phyloP scores from a whole-genome alignment of 2,329 filamentous ascomycete genomes.

The Nannizziopsis barbatae region DNA sequence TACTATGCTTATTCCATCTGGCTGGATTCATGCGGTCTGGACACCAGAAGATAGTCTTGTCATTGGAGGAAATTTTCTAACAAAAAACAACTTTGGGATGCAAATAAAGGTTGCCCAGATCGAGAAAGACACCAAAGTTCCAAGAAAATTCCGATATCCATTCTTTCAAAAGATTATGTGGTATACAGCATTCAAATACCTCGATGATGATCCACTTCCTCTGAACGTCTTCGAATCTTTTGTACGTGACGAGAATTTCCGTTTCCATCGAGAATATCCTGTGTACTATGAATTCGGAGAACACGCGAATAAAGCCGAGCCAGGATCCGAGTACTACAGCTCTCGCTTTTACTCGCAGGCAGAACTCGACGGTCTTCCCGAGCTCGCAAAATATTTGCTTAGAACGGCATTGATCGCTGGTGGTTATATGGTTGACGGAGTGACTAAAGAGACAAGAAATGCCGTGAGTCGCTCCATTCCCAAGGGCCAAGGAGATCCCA shows the following conservation, averaged over 20 bases:
- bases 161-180: constrained; percentile 60
- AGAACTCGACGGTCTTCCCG: constrained; percentile 50
- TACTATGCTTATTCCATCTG: constrained; percentile 59
- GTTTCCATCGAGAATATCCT: constrained; percentile 45
- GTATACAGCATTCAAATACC: constrained; percentile 54
- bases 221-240: constrained; percentile 45
- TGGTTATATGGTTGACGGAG: constrained; percentile 48
- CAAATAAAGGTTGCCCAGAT: constrained; percentile 56
- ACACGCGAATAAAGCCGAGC: constrained; percentile 40
- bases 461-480: constrained; percentile 53
- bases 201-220: constrained; percentile 54
- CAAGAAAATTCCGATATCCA: constrained; percentile 55
- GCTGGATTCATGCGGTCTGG: constrained; percentile 63
- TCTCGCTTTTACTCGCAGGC: constrained; percentile 52
- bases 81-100: constrained; percentile 53
- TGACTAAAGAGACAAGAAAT: constrained; percentile 48
- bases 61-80: constrained; percentile 61
- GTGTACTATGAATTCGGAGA: constrained; percentile 50
- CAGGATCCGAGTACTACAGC: constrained; percentile 46
- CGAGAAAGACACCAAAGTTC: constrained; percentile 56
- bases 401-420: constrained; percentile 52
- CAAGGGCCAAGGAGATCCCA: constrained; percentile 49
- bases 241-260: constrained; percentile 41
- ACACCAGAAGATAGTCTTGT: constrained; percentile 58
- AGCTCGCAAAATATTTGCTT: constrained; percentile 51